Conservation (phyloP, 1,284 basidiomycete species). For the Sporisorium graminicola region DNA sequence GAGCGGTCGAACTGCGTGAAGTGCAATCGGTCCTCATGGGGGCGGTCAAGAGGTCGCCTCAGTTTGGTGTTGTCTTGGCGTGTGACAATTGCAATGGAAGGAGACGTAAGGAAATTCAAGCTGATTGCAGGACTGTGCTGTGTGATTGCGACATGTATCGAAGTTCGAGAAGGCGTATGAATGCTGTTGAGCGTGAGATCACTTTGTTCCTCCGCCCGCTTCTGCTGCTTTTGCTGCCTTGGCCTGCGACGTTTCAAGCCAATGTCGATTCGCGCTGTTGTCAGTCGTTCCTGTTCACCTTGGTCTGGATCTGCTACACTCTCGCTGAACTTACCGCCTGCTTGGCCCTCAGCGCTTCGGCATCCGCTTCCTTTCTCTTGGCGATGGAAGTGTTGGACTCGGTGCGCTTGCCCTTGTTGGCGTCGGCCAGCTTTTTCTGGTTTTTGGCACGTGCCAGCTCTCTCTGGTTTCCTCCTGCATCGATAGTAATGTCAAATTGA, state of each 20-base stretch:
- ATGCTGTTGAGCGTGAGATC: background rate
- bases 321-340: slow-evolving; percentile 56
- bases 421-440: slow-evolving; percentile 65
- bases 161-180: background rate
- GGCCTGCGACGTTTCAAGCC: slow-evolving; percentile 14
- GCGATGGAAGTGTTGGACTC: slow-evolving; percentile 58
- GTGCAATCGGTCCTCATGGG: background rate
- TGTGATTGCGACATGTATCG: too few species aligned
- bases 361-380: slow-evolving; percentile 62
- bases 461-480: slow-evolving; percentile 65
- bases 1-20: background rate
- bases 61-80: too few species aligned
- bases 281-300: background rate
- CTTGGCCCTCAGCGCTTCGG: slow-evolving; percentile 61
- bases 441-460: slow-evolving; percentile 67
- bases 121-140: background rate
- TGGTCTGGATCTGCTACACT: background rate
- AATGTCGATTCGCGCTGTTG: background rate
- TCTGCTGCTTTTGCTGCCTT: slow-evolving; percentile 46
- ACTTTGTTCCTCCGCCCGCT: slow-evolving; percentile 33
- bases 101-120: background rate
- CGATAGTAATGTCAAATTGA: background rate
- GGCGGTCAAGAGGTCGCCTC: too few species aligned
- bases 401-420: slow-evolving; percentile 60
- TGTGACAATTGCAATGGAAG: slow-evolving; percentile 10